Evolutionary conservation across 2,329 filamentous ascomycete species (phyloP).

Genomic region (Emergomyces pasteurianus): DNA sequence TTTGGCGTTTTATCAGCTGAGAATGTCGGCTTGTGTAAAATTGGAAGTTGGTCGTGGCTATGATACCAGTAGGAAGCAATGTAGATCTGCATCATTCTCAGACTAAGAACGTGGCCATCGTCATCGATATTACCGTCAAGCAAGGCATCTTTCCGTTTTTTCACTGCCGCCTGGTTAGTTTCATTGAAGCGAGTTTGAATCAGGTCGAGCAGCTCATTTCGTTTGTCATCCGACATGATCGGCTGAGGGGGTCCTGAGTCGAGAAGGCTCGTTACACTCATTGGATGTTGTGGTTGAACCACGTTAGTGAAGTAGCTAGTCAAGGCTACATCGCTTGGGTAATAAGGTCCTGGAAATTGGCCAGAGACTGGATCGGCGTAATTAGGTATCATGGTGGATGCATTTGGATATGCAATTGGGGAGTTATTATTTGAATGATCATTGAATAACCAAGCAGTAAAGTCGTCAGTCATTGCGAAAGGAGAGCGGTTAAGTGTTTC

Average conservation of each 20-base stretch:
- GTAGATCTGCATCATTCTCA: conserved; percentile 92
- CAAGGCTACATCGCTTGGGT: conserved; percentile 38
- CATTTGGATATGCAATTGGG: conserved; percentile 36
- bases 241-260: conserved; percentile 71
- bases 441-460: conserved; percentile 75
- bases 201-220: conserved; percentile 68
- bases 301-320: conserved; percentile 37
- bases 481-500: conserved; percentile 78
- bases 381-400: conserved; percentile 29
- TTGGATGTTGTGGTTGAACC: conserved; percentile 58
- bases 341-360: conserved; percentile 39
- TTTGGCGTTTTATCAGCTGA: conserved; percentile 76
- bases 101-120: conserved; percentile 55
- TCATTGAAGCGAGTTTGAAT: conserved; percentile 75
- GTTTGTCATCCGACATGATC: conserved; percentile 75
- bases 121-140: conserved; percentile 64
- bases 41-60: conserved; percentile 88
- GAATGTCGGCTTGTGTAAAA: conserved; percentile 90
- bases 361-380: conserved; percentile 31
- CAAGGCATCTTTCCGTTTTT: conserved; percentile 63
- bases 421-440: conserved; percentile 47
- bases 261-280: conserved; percentile 77
- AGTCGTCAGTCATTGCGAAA: conserved; percentile 77
- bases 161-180: conserved; percentile 59
- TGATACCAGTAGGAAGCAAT: conserved; percentile 90